Evolutionary conservation across 2,329 filamentous ascomycete species (phyloP), one percentile per base, ranked within the genome.

Genomic region (Penicillium crustosum): DNA sequence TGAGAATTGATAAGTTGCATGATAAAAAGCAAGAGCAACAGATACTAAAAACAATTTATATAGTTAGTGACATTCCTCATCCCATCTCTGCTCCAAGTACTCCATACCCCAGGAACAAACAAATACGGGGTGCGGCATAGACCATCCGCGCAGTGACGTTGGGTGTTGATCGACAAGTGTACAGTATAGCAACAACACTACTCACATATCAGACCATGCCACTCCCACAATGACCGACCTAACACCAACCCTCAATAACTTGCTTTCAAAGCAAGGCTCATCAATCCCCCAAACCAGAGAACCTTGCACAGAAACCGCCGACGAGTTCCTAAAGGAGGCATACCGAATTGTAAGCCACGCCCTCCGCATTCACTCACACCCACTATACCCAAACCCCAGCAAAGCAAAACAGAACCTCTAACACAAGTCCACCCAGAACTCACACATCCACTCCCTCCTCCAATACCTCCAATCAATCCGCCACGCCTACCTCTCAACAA

Each of bases 321-420:
- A 97, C 73, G 89, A 89, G 68, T 99, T 97, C 72, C 80, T 97
- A 35, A 92, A 93, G 71, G 93, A 97, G 77, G 94, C 94, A 53
- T 94, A 96, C 77, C 86, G 89, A 72, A 97, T 97, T 75, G 93
- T 95, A 55, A 51, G 67, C 63, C 60, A 63, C 19, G 51, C 56
- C 35, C 44, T 35, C 29, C 47, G 53, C 52, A 33, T 23, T 33
- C 52, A 33, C 21, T 31, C 36, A 29, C 29, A 51, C 49, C 10
- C 23, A 21, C 7, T 21, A 23, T 10, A 25, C 17, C n/a, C 31
- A 39, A 43, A 27, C n/a, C 42, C 36, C n/a, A 29, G 9, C 19
- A 55, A 35, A 25, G 1, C 13, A 44, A 15, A 44, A 50, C n/a
- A 57, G 4, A 33, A 23, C 31, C 23, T 25, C 45, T 58, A 51